These are phyloP conservation scores for Gypsophila paniculata DNA, from an alignment of 179 eudicot species.

Conservation along the genomic window DNA sequence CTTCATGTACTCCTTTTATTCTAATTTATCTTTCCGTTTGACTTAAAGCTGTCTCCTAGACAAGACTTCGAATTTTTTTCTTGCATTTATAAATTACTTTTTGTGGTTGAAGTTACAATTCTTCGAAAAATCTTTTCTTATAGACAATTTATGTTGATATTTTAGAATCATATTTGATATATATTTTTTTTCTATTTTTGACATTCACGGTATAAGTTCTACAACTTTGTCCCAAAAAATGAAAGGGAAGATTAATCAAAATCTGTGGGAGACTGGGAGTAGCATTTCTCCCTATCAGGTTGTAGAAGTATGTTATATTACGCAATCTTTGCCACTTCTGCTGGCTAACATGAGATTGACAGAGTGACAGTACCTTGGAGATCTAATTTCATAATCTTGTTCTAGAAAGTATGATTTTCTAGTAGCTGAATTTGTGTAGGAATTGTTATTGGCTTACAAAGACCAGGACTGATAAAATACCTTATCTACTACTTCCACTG, in stretches of 20 bases:
- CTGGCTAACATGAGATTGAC: neutral
- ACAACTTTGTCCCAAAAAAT: too few species aligned
- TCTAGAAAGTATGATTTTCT: neutral
- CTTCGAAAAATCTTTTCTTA: too few species aligned
- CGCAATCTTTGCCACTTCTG: neutral
- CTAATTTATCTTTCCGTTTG: too few species aligned
- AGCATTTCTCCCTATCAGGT: neutral
- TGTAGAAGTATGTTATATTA: neutral
- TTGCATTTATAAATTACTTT: too few species aligned
- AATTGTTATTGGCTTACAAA: neutral
- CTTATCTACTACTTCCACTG: constrained; percentile 4
- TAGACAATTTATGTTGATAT: too few species aligned
- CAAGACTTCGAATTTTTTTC: too few species aligned
- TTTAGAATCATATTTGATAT: too few species aligned
- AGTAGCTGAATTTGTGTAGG: neutral
- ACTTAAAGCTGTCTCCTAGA: too few species aligned
- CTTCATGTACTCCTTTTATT: too few species aligned
- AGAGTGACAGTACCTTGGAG: neutral
- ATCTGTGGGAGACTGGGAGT: neutral
- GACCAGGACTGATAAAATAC: neutral
- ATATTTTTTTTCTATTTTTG: neutral
- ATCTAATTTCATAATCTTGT: neutral
- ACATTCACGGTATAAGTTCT: neutral
- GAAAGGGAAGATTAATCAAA: neutral
- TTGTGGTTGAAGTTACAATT: too few species aligned